Base-by-base conservation (phyloP, 169 alveolate species). In the Blepharisma undulans region DNA sequence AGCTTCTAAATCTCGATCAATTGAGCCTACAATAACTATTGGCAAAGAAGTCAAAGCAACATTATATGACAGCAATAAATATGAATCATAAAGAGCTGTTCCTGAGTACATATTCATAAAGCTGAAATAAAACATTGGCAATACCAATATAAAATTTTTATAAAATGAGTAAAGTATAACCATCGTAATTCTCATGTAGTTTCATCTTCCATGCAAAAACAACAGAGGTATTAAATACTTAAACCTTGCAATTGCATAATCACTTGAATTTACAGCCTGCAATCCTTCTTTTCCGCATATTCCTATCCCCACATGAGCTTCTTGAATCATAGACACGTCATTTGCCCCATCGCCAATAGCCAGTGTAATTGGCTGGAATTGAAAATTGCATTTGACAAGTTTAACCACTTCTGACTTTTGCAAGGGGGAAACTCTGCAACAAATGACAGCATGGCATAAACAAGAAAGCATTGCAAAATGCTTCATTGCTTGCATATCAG, bases 401-500 rank as follows among this genome's bases (percentile, higher is more conserved):
- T 92, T 87, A 34, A 98, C 98, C 18, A 98, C 97, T 36, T 95
- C 96, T 34, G 97, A 96, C 95, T 96, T 99, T 95, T 99, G 99
- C 91, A 98, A 97, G 6, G 99, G 99, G 0, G 99, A 97, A 30
- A 98, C 99, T 90, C 99, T 97, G 84, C 99, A 99, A 72, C 99
- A 99, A 61, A 99, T 98, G 80, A 99, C 99, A 25, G 87, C 72
- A 22, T 72, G 85, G 59, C 92, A 88, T 29, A 88, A 21, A 7
- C 80, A 32, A 4, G 92, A 76, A 5, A 88, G 34, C 92, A 88
- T 88, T 8, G 87, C 33, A 33, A 88, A 88, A 72, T 36, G 29
- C 22, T 76, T 74, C 77, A 74, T 33, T 0, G 87, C 30, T 4
- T 76, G 33, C n/a, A 36, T 18, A 34, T 88, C 92, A n/a, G 71